Evolutionary conservation across 163 green algal species (phyloP), one percentile per base, ranked within the genome.

Genomic region (Scenedesmus sp.): DNA sequence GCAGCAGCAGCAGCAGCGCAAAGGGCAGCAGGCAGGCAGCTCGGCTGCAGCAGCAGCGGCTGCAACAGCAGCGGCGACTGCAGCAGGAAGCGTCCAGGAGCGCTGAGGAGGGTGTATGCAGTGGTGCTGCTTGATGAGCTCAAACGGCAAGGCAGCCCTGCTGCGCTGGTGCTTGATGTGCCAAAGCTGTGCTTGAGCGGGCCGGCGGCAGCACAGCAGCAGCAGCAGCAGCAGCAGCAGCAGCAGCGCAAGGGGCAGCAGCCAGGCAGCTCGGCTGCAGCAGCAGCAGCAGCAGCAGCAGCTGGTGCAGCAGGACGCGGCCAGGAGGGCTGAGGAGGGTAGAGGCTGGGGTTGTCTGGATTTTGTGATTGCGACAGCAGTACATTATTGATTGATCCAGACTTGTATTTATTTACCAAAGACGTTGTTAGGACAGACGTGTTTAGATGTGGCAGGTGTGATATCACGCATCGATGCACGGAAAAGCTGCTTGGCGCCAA

Each of bases 121-220:
- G 57, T 76, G 0, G 91, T 74, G 1, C 67, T 87, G n/a, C 46
- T 93, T 62, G 86, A 93, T 26, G 91, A 94, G 62, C 82, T 95
- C 5, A 93, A 93, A 20, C 83, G 73, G 34, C 26, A 46, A 4
- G 85, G 90, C 82, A 13, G 92, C 52, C 93, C 93, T 20, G 76
- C 87, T 73, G 79, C 84, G 9, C 46, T 92, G 34, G 76, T 92
- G 0, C 76, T 94, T 23, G 93, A 95, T 66, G 46, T 87, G 26
- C 34, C 67, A 3, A 23, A 9, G 18, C 52, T 87, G 3, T 85
- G 62, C 60, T 34, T 91, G 15, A 54, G 6, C 10, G 0, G 26
- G 46, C 1, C n/a, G 15, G 34, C 62, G n/a, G 46, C 62, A 82
- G 16, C 52, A 5, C 70, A 79, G 64, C 64, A n/a, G 82, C 60